Conservation (phyloP, 2,329 filamentous ascomycete species). For the Paecilomyces formosus region DNA sequence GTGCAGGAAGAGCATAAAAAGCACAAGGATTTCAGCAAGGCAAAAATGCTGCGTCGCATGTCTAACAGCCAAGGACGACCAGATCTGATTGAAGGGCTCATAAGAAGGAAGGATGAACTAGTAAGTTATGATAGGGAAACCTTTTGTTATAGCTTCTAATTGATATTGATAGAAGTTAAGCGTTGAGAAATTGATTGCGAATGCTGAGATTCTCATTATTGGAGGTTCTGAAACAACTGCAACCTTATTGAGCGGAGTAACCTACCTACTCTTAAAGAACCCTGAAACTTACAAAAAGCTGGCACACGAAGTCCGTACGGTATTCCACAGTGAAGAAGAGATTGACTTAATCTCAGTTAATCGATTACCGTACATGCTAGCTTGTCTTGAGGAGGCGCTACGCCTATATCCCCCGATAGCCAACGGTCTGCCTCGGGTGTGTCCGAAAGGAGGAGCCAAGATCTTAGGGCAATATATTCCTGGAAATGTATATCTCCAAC, state of each 20-base stretch:
- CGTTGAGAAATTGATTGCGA: conserved; percentile 25
- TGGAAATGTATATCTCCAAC: conserved; percentile 8
- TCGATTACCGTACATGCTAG: conserved; percentile 32
- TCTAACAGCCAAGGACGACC: conserved; percentile 5
- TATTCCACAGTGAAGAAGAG: conserved; percentile 29
- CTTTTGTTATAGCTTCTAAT: neutral
- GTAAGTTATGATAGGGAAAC: conserved; percentile 1
- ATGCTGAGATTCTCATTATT: conserved; percentile 24
- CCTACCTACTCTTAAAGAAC: conserved; percentile 33
- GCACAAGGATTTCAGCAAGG: conserved; percentile 6
- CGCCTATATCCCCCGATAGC: conserved; percentile 33
- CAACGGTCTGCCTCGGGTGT: conserved; percentile 13
- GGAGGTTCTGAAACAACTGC: conserved; percentile 43
- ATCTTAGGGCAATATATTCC: conserved; percentile 16
- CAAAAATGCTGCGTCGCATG: conserved; percentile 11
- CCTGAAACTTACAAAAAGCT: conserved; percentile 23
- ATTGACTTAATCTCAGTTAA: conserved; percentile 29
- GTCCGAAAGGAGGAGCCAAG: conserved; percentile 10
- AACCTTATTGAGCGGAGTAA: conserved; percentile 34
- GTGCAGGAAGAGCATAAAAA: conserved; percentile 6
- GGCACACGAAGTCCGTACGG: conserved; percentile 31
- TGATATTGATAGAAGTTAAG: conserved; percentile 1
- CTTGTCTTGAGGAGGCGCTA: conserved; percentile 37
- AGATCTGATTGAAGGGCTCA: conserved; percentile 10
- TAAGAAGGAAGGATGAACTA: conserved; percentile 12